These are phyloP conservation scores for Agrostemma githago DNA, from an alignment of 148 eudicot species.

Conservation along the genomic window DNA sequence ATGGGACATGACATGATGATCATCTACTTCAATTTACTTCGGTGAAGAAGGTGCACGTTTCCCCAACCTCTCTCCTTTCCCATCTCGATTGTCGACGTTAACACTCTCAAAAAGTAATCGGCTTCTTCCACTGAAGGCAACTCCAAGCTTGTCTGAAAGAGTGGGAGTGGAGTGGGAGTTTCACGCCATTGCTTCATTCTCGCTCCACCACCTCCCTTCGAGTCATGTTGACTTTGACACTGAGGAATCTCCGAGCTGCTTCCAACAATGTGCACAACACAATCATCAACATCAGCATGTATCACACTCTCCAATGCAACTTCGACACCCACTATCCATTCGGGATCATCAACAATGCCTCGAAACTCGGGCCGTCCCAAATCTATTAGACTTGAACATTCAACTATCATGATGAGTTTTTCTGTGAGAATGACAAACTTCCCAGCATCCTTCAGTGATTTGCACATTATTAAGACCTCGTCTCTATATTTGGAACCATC, in stretches of 20 bases:
- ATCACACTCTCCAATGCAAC: slow-evolving; percentile 74
- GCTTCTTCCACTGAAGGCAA: slow-evolving; percentile 57
- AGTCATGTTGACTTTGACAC: slow-evolving; percentile 48
- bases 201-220: slow-evolving; percentile 32
- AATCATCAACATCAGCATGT: slow-evolving; percentile 53
- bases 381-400: slow-evolving; percentile 55
- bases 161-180: slow-evolving; percentile 52
- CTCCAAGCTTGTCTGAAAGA: slow-evolving; percentile 71
- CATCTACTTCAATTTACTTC: slow-evolving; percentile 43
- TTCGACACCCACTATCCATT: slow-evolving; percentile 62
- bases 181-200: slow-evolving; percentile 42
- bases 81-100: slow-evolving; percentile 50
- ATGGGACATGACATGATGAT: background rate
- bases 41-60: slow-evolving; percentile 60
- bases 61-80: slow-evolving; percentile 87
- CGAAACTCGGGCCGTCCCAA: slow-evolving; percentile 56
- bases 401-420: slow-evolving; percentile 52
- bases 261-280: slow-evolving; percentile 74
- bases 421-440: slow-evolving; percentile 57
- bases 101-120: slow-evolving; percentile 46
- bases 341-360: slow-evolving; percentile 72
- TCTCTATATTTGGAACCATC: slow-evolving; percentile 49
- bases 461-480: slow-evolving; percentile 61
- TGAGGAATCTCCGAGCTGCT: slow-evolving; percentile 55
- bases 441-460: slow-evolving; percentile 58